phyloP scores from a whole-genome alignment of 495 filamentous ascomycete species.

The Ramalina intermedia region DNA sequence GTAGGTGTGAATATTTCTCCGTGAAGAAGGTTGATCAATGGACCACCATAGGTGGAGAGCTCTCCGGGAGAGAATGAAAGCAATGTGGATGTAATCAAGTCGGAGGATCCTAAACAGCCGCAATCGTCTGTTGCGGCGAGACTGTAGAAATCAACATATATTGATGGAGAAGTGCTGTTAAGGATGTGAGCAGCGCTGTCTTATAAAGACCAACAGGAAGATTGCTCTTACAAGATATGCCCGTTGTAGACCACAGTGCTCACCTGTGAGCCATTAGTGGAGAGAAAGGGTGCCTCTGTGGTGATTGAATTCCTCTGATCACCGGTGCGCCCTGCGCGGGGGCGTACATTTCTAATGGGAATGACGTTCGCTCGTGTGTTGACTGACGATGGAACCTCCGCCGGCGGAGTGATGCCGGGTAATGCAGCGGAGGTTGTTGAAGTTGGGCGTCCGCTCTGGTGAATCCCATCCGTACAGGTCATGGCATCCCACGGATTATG shows the following conservation, averaged over 20 bases:
- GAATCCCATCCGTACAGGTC: neutral
- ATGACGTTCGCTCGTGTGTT: neutral
- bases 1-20: neutral
- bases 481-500: neutral
- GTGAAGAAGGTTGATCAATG: neutral
- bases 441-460: neutral
- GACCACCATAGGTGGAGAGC: conserved; percentile 4
- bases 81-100: neutral
- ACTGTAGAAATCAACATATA: conserved; percentile 9
- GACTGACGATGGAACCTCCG: neutral
- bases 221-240: neutral
- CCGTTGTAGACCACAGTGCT: conserved; percentile 1
- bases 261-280: neutral
- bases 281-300: neutral
- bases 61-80: conserved; percentile 6
- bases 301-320: too few species aligned
- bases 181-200: neutral
- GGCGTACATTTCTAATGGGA: neutral
- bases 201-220: neutral
- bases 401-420: neutral
- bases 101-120: neutral
- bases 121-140: conserved; percentile 6
- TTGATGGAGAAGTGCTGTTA: conserved; percentile 3
- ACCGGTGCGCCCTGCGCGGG: too few species aligned
- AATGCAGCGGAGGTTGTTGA: neutral